Conservation (phyloP, 495 filamentous ascomycete genomes). For the Talaromyces thailandensis region DNA sequence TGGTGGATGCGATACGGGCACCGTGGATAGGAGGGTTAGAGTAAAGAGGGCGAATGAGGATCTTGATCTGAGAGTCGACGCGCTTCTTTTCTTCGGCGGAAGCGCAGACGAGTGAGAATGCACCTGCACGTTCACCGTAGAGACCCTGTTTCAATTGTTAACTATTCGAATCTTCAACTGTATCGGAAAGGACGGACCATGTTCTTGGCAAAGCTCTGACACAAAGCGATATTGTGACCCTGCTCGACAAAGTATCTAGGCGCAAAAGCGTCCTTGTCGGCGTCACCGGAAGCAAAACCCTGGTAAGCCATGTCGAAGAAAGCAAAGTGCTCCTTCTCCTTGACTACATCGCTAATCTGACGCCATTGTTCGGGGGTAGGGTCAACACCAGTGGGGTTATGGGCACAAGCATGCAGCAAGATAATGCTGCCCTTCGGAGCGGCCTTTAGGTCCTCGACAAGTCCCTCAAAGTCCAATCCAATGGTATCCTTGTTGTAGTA, state of each 20-base stretch:
- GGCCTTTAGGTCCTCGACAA: constrained; percentile 83
- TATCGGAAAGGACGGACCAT: constrained; percentile 52
- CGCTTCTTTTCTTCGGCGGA: constrained; percentile 88
- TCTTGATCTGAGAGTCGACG: constrained; percentile 96
- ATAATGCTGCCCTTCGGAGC: constrained; percentile 81
- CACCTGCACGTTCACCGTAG: constrained; percentile 96
- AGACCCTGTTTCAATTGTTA: constrained; percentile 54
- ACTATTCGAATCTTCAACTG: too few relatives aligned
- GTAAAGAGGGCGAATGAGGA: constrained; percentile 93
- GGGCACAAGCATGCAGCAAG: constrained; percentile 92
- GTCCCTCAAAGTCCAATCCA: constrained; percentile 91
- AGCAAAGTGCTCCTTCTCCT: constrained; percentile 80
- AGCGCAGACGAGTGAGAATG: constrained; percentile 85
- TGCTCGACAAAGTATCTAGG: constrained; percentile 85
- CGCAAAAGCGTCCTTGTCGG: constrained; percentile 85
- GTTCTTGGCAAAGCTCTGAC: constrained; percentile 99
- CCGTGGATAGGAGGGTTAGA: constrained; percentile 97
- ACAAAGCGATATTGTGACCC: constrained; percentile 80
- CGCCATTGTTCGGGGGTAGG: constrained; percentile 89
- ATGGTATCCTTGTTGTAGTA: constrained; percentile 99
- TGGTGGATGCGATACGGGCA: constrained; percentile 85
- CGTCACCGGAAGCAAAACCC: constrained; percentile 91
- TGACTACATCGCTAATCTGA: constrained; percentile 81
- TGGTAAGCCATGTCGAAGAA: constrained; percentile 99
- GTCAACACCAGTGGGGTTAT: constrained; percentile 98